Evolutionary conservation across 148 eudicot genomes (phyloP).

Genomic region (Tetragonia tetragonoides): DNA sequence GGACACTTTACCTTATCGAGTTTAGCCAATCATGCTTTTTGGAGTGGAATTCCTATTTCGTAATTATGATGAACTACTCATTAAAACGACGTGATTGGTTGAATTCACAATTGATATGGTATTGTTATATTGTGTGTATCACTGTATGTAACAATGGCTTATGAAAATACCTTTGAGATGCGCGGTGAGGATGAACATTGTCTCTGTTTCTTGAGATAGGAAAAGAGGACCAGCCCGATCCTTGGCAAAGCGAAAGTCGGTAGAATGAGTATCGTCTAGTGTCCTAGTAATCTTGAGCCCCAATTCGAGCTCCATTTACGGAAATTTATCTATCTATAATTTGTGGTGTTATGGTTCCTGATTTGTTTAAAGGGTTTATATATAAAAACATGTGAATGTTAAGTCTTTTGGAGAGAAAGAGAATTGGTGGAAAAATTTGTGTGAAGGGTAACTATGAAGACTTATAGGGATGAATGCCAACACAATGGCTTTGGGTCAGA

Average conservation of each 20-base stretch:
- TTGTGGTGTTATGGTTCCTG: too few species aligned
- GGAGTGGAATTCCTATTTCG: too few species aligned
- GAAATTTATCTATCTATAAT: neutral
- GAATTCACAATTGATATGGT: too few species aligned
- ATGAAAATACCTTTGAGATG: slow-evolving; percentile 59
- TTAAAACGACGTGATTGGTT: too few species aligned
- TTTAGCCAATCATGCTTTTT: too few species aligned
- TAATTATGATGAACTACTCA: too few species aligned
- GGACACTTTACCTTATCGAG: too few species aligned
- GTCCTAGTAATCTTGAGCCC: slow-evolving; percentile 53
- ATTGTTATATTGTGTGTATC: neutral
- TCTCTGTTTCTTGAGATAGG: slow-evolving; percentile 47
- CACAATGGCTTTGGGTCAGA: neutral
- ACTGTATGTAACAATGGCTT: neutral
- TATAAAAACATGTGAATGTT: too few species aligned
- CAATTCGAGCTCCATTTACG: slow-evolving; percentile 58
- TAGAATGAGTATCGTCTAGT: slow-evolving; percentile 37
- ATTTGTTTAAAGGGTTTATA: too few species aligned
- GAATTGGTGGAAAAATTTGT: too few species aligned
- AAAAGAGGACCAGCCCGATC: slow-evolving; percentile 50
- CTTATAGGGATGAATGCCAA: neutral
- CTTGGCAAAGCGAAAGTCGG: slow-evolving; percentile 47
- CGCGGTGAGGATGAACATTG: slow-evolving; percentile 62
- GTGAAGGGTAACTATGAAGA: too few species aligned
- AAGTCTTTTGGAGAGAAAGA: too few species aligned